Evolutionary conservation across 257 asterid genomes (phyloP), one percentile per base, ranked within the genome.

Genomic region (Solanum clarkiae): DNA sequence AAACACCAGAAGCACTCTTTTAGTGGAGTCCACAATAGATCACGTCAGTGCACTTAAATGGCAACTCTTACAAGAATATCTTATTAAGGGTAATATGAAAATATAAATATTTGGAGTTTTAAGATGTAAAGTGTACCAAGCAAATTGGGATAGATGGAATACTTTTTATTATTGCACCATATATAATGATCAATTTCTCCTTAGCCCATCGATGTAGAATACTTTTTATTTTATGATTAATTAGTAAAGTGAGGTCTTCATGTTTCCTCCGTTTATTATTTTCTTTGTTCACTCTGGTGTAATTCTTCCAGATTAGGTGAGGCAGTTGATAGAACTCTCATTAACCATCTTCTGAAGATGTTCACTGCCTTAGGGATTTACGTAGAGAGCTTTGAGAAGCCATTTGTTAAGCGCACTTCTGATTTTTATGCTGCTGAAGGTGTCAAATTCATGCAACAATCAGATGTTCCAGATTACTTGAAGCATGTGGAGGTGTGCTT

Each of bases 371-470:
- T 97, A 90, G 99, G 99, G 72, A 97, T 95, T 87, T 97, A 97
- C 87, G 83, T 89, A 22, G 98, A 95, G 87, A 94, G 95, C 91
- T 97, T 97, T 88, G 99, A 97, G 93, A 95, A 95, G 90, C 97
- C 96, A 80, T 97, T 97, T 90, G 95, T 97, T 79, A 95, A 95
- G 90, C 87, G 93, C 51, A 97, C 99, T 55, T 93, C 98, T n/a
- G 99, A 94, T 87, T 97, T 95, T 91, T 97, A 95, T 91, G 99
- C 96, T 84, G 91, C 99, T 53, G 98, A 97, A 90, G 98, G 99
- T 83, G 95, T 91, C 83, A 97, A 92, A 87, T 95, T 91, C 90
- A 97, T 97, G 98, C 99, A 97, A 84, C 98, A 90, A 88, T 93
- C 98, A 9, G 99, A 97, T 89, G 95, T 95, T 90, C 97, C 98